Percentiles rank a stretch among this genome's conserved stretches.
These are phyloP conservation scores for Paecilomyces sp. DNA, from an alignment of 2,329 filamentous ascomycete genomes.

Conservation along the genomic window DNA sequence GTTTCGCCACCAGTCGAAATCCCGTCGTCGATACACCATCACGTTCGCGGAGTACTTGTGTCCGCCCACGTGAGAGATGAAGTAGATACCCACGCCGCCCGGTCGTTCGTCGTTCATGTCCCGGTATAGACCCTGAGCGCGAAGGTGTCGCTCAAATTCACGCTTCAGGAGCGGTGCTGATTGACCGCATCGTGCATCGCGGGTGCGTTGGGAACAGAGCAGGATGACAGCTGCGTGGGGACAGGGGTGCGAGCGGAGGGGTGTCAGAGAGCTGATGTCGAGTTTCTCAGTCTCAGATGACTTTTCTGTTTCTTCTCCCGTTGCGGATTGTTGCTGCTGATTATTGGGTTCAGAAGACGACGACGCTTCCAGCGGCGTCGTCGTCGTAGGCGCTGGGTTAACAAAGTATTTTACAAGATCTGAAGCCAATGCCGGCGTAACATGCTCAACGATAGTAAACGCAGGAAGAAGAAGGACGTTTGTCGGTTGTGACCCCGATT, in stretches of 20 bases:
- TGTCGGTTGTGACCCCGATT: slow-evolving; percentile 58
- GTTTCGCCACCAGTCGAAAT: slow-evolving; percentile 28
- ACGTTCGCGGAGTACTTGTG: slow-evolving; percentile 96
- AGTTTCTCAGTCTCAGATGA: slow-evolving; percentile 6
- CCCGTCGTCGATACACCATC: slow-evolving; percentile 71
- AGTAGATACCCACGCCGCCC: slow-evolving; percentile 90
- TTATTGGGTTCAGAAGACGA: slow-evolving; percentile 9
- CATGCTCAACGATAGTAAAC: slow-evolving; percentile 75
- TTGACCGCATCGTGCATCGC: slow-evolving; percentile 90
- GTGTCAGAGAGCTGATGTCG: slow-evolving; percentile 22
- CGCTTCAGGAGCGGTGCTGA: slow-evolving; percentile 81
- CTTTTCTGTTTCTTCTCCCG: slow-evolving; percentile 2
- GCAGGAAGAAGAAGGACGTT: slow-evolving; percentile 77
- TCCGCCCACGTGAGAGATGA: slow-evolving; percentile 91
- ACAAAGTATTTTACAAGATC: slow-evolving; percentile 65
- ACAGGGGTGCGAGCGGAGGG: slow-evolving; percentile 56
- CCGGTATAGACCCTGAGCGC: slow-evolving; percentile 74
- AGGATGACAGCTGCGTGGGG: slow-evolving; percentile 83
- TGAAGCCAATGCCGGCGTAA: slow-evolving; percentile 67
- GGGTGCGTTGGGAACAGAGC: slow-evolving; percentile 89
- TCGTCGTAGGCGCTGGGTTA: slow-evolving; percentile 65
- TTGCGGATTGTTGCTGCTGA: not conserved
- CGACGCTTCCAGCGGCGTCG: slow-evolving; percentile 53
- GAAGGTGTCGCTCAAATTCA: slow-evolving; percentile 83
- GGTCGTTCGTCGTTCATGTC: slow-evolving; percentile 83